A percentile compares a stretch with the other conserved stretches of the same genome.
Conservation (phyloP, 2,329 filamentous ascomycete species). For the Neonectria faginata region DNA sequence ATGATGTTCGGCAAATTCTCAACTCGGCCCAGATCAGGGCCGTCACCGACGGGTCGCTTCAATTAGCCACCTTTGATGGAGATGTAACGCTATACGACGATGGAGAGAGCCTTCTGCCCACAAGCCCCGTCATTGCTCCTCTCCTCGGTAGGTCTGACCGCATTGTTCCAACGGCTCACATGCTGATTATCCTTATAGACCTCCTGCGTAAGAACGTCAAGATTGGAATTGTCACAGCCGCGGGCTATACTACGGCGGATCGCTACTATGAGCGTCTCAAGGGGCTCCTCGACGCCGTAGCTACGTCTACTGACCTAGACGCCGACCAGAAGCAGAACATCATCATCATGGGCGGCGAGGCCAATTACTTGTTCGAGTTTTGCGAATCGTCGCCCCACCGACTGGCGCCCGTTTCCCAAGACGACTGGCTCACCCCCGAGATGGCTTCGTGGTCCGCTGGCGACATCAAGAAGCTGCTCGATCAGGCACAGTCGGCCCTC, state of each 20-base stretch:
- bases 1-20: constrained; percentile 91
- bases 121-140: constrained; percentile 80
- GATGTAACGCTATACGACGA: constrained; percentile 97
- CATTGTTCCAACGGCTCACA: background rate
- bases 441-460: constrained; percentile 82
- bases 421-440: constrained; percentile 80
- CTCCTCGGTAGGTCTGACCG: constrained; percentile 58
- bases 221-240: constrained; percentile 95
- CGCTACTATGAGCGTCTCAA: constrained; percentile 89
- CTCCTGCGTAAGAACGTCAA: constrained; percentile 83
- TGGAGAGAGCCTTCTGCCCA: constrained; percentile 79
- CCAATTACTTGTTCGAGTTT: constrained; percentile 93
- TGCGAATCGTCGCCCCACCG: constrained; percentile 72
- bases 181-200: constrained; percentile 52
- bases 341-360: constrained; percentile 94
- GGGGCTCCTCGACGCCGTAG: constrained; percentile 85
- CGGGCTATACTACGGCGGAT: constrained; percentile 89
- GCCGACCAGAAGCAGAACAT: constrained; percentile 79
- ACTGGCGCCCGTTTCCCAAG: constrained; percentile 74
- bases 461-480: constrained; percentile 83
- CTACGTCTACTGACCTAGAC: constrained; percentile 68
- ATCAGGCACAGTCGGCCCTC: constrained; percentile 87
- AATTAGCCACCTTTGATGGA: constrained; percentile 95
- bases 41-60: constrained; percentile 80
- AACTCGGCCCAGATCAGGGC: constrained; percentile 97